A percentile compares a stretch with the other conserved stretches of the same genome.
Conservation (phyloP, 306 rosid genomes). For the Leucaena leucocephala region DNA sequence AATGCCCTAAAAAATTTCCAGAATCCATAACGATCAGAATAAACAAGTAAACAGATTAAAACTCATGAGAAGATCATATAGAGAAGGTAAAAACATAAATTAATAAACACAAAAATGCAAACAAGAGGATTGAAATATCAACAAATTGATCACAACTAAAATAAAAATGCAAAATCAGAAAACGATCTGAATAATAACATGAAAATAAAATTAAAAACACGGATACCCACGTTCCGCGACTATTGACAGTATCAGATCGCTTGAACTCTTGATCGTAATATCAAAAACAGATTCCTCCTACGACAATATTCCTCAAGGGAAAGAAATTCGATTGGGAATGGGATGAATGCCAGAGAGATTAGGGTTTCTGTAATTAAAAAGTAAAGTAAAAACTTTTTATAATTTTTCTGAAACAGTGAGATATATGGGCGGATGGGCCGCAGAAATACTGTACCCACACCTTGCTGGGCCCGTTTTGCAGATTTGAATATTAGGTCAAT, state of each 20-base stretch:
- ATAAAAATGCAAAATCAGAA: not conserved
- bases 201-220: not conserved
- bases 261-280: not conserved
- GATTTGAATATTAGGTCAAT: not conserved
- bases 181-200: not conserved
- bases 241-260: not conserved
- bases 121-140: not conserved
- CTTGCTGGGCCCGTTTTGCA: not conserved
- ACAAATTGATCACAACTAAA: not conserved
- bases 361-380: constrained; percentile 19
- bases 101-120: not conserved
- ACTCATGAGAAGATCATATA: not conserved
- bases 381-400: not conserved
- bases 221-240: not conserved
- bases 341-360: not conserved
- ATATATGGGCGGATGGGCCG: constrained; percentile 11
- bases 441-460: not conserved
- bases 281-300: not conserved
- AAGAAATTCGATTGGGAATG: not conserved
- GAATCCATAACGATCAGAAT: not conserved
- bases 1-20: not conserved
- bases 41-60: not conserved
- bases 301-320: not conserved
- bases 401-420: not conserved
- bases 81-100: not conserved